Conservation (phyloP, 2,329 filamentous ascomycete species). For the Ceratocystis albifundus region DNA sequence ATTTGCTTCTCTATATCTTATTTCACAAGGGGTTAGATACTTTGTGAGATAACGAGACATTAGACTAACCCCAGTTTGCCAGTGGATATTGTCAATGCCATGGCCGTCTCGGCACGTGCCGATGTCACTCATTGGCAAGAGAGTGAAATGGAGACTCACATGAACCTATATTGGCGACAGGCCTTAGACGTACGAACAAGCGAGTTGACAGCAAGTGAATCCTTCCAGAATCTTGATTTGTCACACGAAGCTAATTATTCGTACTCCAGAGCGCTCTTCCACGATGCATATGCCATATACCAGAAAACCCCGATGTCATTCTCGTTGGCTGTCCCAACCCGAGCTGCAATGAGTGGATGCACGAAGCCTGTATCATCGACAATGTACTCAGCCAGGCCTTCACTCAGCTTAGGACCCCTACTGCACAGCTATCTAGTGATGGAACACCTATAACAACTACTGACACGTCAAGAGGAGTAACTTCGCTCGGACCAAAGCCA, state of each 20-base stretch:
- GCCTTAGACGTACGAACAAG: constrained; percentile 46
- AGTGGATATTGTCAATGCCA: constrained; percentile 66
- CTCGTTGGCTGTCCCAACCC: constrained; percentile 47
- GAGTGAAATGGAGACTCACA: constrained; percentile 50
- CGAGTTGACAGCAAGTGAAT: constrained; percentile 44
- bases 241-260: constrained; percentile 7
- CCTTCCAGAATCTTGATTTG: not conserved
- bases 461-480: not conserved
- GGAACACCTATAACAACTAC: not conserved
- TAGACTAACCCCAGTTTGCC: not conserved
- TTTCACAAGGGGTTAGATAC: no score
- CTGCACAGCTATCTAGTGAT: constrained; percentile 33
- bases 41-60: no score
- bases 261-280: constrained; percentile 34
- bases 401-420: constrained; percentile 40
- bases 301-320: constrained; percentile 51
- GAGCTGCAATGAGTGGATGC: constrained; percentile 49
- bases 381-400: constrained; percentile 42
- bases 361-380: constrained; percentile 50
- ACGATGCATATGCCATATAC: constrained; percentile 47
- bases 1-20: no score
- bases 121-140: constrained; percentile 59
- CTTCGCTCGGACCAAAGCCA: not conserved
- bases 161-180: constrained; percentile 53
- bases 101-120: constrained; percentile 52